phyloP scores from a whole-genome alignment of 1,284 basidiomycete species.

The Trametes hirsuta region DNA sequence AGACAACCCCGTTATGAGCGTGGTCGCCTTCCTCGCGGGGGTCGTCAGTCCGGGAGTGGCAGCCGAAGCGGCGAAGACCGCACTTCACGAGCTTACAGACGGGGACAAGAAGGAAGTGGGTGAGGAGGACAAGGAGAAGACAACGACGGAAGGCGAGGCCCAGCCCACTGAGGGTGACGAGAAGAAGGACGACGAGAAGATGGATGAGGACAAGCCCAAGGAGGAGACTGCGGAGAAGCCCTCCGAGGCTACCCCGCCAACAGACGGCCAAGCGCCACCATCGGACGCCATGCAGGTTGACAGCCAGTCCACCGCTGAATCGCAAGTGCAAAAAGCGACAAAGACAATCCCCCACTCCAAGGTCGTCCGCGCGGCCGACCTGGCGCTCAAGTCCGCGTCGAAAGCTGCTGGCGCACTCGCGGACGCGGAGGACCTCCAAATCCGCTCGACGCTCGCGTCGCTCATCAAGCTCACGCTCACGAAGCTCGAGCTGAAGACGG shows the following conservation, averaged over 20 bases:
- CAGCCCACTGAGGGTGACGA: constrained; percentile 32
- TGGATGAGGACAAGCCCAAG: constrained; percentile 40
- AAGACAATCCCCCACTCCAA: constrained; percentile 69
- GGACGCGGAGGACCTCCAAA: constrained; percentile 83
- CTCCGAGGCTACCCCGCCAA: constrained; percentile 23
- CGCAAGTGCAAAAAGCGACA: constrained; percentile 37
- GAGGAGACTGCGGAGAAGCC: constrained; percentile 11
- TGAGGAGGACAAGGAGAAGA: constrained; percentile 35
- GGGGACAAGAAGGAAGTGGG: constrained; percentile 49
- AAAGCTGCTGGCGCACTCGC: constrained; percentile 86
- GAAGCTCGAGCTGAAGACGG: constrained; percentile 93
- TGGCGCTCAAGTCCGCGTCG: constrained; percentile 89
- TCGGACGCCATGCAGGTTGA: constrained; percentile 49
- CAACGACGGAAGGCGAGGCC: constrained; percentile 31
- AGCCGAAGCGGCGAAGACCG: constrained; percentile 91
- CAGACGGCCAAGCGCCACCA: constrained; percentile 4
- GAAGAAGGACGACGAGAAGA: constrained; percentile 34
- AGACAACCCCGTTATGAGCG: constrained; percentile 98
- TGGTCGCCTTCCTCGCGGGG: constrained; percentile 94
- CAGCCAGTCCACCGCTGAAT: constrained; percentile 24
- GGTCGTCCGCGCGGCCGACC: constrained; percentile 77
- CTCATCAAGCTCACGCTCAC: constrained; percentile 91
- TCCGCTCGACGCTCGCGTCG: constrained; percentile 80
- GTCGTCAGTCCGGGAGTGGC: constrained; percentile 92
- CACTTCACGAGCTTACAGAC: constrained; percentile 78